phyloP scores from a whole-genome alignment of 257 asterid species.

The Salvia rosmarinus region DNA sequence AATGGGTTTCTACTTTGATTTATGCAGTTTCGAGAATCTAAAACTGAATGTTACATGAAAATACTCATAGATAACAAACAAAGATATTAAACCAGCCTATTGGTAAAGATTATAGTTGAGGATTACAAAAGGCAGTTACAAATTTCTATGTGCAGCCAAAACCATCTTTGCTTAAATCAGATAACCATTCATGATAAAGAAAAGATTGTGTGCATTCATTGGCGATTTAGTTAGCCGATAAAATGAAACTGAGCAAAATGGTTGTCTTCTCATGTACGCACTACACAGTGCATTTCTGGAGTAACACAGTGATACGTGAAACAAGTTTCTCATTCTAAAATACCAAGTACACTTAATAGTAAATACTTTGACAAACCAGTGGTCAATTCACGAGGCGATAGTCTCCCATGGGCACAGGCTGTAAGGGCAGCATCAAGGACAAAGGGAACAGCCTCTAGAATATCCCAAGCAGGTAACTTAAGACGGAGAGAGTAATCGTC shows the following conservation, averaged over 20 bases:
- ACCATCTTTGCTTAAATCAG: too few species aligned
- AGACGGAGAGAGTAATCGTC: conserved; percentile 70
- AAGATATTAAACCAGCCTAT: too few species aligned
- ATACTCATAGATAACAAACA: too few species aligned
- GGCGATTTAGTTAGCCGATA: conserved; percentile 4
- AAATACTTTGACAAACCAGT: conserved; percentile 62
- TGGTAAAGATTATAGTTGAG: too few species aligned
- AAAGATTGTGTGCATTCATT: background rate
- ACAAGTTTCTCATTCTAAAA: conserved; percentile 19
- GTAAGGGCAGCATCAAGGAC: conserved; percentile 98
- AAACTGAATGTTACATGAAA: too few species aligned
- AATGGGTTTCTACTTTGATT: too few species aligned
- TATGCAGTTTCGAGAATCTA: too few species aligned
- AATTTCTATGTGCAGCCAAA: too few species aligned
- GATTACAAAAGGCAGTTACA: too few species aligned
- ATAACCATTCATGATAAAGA: background rate
- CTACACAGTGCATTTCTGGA: conserved; percentile 15
- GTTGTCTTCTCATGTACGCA: background rate
- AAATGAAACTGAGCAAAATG: conserved; percentile 17
- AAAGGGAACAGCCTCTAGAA: conserved; percentile 95
- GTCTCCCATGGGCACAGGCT: conserved; percentile 85
- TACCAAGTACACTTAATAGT: conserved; percentile 22
- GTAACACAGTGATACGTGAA: conserved; percentile 24
- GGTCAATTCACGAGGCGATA: conserved; percentile 93
- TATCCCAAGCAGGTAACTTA: conserved; percentile 98